Evolutionary conservation across 768 basidiomycete genomes (phyloP).

Genomic region (Cubamyces lactineus): DNA sequence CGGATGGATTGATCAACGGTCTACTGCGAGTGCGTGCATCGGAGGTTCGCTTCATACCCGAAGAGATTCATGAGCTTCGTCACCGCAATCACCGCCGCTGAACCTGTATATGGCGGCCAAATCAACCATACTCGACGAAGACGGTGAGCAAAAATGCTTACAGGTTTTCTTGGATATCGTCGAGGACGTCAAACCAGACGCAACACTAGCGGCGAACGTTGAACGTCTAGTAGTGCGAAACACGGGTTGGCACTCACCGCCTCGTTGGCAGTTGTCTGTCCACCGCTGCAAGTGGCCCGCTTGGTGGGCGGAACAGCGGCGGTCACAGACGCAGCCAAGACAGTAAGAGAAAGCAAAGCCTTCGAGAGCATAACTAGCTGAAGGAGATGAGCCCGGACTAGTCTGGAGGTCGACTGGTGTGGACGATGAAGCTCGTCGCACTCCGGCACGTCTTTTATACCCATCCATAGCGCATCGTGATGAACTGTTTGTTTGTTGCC

Average conservation of each 20-base stretch:
- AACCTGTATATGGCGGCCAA: background rate
- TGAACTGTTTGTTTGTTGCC: background rate
- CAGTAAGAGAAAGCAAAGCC: constrained; percentile 10
- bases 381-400: background rate
- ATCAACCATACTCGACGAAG: background rate
- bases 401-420: background rate
- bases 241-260: constrained; percentile 3
- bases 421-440: background rate
- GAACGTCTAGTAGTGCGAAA: background rate
- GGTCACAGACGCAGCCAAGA: constrained; percentile 15
- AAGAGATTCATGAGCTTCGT: constrained; percentile 20
- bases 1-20: background rate
- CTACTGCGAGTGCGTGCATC: background rate
- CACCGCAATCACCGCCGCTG: constrained; percentile 21
- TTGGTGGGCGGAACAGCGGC: constrained; percentile 13
- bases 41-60: background rate
- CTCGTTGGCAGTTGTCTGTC: constrained; percentile 22
- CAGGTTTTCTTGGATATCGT: constrained; percentile 23
- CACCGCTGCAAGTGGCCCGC: constrained; percentile 23
- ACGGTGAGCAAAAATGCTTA: background rate
- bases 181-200: constrained; percentile 25
- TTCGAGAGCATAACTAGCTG: constrained; percentile 14
- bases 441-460: constrained; percentile 5
- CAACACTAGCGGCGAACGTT: constrained; percentile 10
- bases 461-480: background rate